These are phyloP conservation scores for Apiotrichum brassicae DNA, from an alignment of 1,284 basidiomycete species.

Conservation along the genomic window DNA sequence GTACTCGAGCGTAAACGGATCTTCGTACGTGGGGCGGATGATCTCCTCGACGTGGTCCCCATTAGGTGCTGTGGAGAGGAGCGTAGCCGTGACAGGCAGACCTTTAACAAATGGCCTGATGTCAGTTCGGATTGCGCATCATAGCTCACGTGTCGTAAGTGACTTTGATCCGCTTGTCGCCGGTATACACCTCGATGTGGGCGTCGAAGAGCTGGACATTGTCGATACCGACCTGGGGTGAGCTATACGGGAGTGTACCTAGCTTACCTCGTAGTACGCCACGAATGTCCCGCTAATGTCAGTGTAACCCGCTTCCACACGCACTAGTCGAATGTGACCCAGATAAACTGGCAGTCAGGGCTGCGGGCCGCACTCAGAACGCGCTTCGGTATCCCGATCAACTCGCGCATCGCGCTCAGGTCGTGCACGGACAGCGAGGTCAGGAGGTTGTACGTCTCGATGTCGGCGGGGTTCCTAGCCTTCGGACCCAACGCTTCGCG, in stretches of 20 bases:
- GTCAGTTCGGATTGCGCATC: background rate
- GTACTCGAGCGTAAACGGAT: conserved; percentile 46
- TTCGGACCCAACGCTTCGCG: conserved; percentile 24
- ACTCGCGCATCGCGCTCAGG: conserved; percentile 48
- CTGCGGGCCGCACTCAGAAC: conserved; percentile 28
- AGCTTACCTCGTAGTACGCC: conserved; percentile 31
- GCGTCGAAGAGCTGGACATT: conserved; percentile 47
- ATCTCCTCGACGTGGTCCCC: conserved; percentile 36
- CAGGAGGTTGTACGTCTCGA: conserved; percentile 36
- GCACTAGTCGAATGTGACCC: conserved; percentile 14
- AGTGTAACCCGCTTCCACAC: background rate
- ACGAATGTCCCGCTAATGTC: conserved; percentile 25
- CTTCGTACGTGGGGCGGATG: conserved; percentile 45
- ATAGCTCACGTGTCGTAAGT: conserved; percentile 44
- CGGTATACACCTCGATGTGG: conserved; percentile 47
- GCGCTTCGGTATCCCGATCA: conserved; percentile 41
- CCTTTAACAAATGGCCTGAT: conserved; percentile 47
- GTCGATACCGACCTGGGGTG: conserved; percentile 36
- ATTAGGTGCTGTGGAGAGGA: conserved; percentile 30
- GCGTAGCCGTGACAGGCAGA: conserved; percentile 42
- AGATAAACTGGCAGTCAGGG: conserved; percentile 8
- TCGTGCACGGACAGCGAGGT: conserved; percentile 45
- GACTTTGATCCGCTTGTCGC: conserved; percentile 45
- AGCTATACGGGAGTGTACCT: too few relatives aligned
- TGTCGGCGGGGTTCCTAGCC: conserved; percentile 23